Evolutionary conservation across 352 stramenopile species (phyloP), one percentile per base, ranked within the genome.

Genomic region (Pythium sp.): DNA sequence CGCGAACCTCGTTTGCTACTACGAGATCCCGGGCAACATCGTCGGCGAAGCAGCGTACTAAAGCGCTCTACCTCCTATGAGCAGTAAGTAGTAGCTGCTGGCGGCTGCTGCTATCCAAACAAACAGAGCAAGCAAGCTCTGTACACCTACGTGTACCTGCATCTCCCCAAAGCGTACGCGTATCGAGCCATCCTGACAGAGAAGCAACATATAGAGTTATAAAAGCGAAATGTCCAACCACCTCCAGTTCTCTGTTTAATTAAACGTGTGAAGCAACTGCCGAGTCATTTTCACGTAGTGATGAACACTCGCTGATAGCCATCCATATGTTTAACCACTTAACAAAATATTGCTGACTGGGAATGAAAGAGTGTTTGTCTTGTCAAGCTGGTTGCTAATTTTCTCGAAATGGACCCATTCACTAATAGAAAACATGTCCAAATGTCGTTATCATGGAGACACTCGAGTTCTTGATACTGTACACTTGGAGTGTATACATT

Each of bases 1-100:
- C 9, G 22, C 66, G 58, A 70, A 70, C 22, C 57, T 70, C 24
- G 65, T 46, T n/a, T 70, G 65, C 46, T 70, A 70, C 65, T 70
- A 70, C 43, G 65, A 70, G 49, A 46, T 57, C 22, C 65, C 65
- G 24, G 65, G 65, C 5, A 70, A 70, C 34, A 30, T 59, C 15
- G 15, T 70, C 41, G 65, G 65, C 4, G 18, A 43, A 22, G 30
- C 65, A 1, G 65, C 65, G 30, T 70, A 70, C 30, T 70, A 58
- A 24, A 43, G 53, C 11, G 53, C 14, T 46, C 38, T 46, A 18
- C 38, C 38, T 46, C 14, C 12, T 46, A 1, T 14, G 12, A 36
- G 53, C n/a, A 32, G 15, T 11, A 12, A 57, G n/a, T 32, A 26
- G 24, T 20, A 32, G 49, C 26, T 12, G 24, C 3, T 32, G 11